Percentiles rank a stretch among this genome's conserved stretches.
Evolutionary conservation across 306 rosid species (phyloP).

Genomic region (Oemleria cerasiformis): DNA sequence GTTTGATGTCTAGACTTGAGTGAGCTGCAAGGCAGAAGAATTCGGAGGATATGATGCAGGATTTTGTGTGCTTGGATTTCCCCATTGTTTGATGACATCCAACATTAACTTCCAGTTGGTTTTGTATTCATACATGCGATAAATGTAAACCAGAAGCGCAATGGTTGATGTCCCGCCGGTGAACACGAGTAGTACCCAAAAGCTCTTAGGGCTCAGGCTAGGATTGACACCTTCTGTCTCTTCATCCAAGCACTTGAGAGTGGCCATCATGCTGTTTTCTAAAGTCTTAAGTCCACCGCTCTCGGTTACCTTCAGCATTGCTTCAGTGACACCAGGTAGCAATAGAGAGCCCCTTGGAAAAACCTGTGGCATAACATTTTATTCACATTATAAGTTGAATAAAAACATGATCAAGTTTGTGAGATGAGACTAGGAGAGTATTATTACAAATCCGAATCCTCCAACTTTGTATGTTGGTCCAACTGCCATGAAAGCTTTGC

Average conservation of each 20-base stretch:
- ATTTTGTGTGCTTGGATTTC: slow-evolving; percentile 12
- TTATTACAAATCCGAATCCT: slow-evolving; percentile 36
- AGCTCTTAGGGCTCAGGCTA: slow-evolving; percentile 43
- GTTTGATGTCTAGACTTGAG: slow-evolving; percentile 10
- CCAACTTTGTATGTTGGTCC: slow-evolving; percentile 43
- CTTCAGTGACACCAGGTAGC: slow-evolving; percentile 29
- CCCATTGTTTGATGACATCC: slow-evolving; percentile 30
- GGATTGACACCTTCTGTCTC: slow-evolving; percentile 12
- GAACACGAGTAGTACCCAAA: slow-evolving; percentile 32
- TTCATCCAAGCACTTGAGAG: slow-evolving; percentile 26
- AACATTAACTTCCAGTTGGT: slow-evolving; percentile 22
- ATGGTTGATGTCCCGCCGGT: slow-evolving; percentile 44
- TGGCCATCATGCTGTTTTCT: slow-evolving; percentile 38
- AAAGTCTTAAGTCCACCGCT: slow-evolving; percentile 23
- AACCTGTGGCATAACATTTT: slow-evolving; percentile 25
- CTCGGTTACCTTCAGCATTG: slow-evolving; percentile 35
- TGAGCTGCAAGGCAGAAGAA: not conserved
- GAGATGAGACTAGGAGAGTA: not conserved
- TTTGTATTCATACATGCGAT: not conserved
- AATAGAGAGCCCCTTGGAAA: slow-evolving; percentile 37
- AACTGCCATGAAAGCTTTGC: slow-evolving; percentile 33
- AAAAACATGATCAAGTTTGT: not conserved
- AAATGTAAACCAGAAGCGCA: slow-evolving; percentile 32
- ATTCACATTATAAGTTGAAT: not conserved
- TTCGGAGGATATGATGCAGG: slow-evolving; percentile 13